A percentile compares a stretch with the other conserved stretches of the same genome.
phyloP scores from a whole-genome alignment of 768 basidiomycete species.

The Russula sp. region DNA sequence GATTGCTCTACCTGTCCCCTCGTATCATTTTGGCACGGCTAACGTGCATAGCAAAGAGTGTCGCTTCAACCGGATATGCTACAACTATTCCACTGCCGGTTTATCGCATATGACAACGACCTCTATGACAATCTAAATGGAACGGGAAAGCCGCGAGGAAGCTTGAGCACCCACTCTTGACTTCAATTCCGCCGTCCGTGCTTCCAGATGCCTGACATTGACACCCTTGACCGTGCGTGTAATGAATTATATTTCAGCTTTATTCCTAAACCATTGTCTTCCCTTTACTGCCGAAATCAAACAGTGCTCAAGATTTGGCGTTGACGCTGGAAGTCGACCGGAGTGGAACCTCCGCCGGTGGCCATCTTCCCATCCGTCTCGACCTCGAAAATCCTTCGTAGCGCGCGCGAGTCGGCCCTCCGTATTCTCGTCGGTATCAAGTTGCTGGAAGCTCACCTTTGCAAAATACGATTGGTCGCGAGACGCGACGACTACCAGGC shows the following conservation, averaged over 20 bases:
- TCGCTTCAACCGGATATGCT: too few species aligned
- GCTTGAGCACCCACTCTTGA: too few species aligned
- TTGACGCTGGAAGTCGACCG: conserved; percentile 35
- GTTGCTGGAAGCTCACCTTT: conserved; percentile 59
- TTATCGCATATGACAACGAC: too few species aligned
- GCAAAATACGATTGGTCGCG: conserved; percentile 59
- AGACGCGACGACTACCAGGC: conserved; percentile 92
- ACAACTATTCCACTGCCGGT: too few species aligned
- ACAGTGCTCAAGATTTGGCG: conserved; percentile 15
- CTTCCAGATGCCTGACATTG: conserved; percentile 22
- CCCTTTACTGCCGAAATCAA: conserved; percentile 1
- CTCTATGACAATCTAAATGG: too few species aligned
- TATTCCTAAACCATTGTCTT: neutral
- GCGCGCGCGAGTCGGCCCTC: conserved; percentile 65
- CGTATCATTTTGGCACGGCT: too few species aligned
- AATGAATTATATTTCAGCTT: conserved; percentile 1
- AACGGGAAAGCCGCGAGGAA: too few species aligned
- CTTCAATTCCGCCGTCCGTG: conserved; percentile 30
- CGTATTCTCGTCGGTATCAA: conserved; percentile 66
- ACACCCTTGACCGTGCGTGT: conserved; percentile 20
- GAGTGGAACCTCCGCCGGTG: conserved; percentile 66
- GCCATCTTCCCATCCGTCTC: conserved; percentile 72
- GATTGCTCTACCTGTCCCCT: too few species aligned
- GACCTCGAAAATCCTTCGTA: conserved; percentile 60
- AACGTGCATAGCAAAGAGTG: too few species aligned